Evolutionary conservation across 140 eudicot genomes (phyloP).

Genomic region (Cichorium intybus): DNA sequence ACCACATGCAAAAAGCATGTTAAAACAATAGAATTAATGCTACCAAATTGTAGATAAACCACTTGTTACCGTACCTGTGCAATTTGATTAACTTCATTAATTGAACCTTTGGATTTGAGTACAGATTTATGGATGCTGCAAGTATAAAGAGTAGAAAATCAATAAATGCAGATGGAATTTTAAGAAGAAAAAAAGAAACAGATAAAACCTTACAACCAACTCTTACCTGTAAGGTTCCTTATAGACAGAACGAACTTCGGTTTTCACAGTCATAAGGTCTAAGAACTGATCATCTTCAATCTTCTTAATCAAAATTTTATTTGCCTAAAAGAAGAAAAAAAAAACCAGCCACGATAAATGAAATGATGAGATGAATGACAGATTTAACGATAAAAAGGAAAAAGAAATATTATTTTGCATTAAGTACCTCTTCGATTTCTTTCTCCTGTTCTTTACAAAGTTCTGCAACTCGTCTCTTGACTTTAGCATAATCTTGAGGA

Average conservation of each 20-base stretch:
- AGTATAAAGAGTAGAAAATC: slow-evolving; percentile 9
- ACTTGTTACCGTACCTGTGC: slow-evolving; percentile 73
- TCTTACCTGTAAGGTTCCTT: slow-evolving; percentile 96
- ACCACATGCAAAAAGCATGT: slow-evolving; percentile 15
- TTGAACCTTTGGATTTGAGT: slow-evolving; percentile 70
- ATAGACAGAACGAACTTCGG: slow-evolving; percentile 81
- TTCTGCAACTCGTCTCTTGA: slow-evolving; percentile 80
- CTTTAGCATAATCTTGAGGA: slow-evolving; percentile 80
- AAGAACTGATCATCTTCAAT: slow-evolving; percentile 85
- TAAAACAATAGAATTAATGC: slow-evolving; percentile 7
- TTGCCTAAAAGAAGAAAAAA: slow-evolving; percentile 51
- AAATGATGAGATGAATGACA: not conserved
- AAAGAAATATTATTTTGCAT: not conserved
- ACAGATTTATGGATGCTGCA: slow-evolving; percentile 90
- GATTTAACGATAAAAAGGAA: not conserved
- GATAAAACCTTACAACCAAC: no score
- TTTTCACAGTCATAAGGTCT: slow-evolving; percentile 67
- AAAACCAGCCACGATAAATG: slow-evolving; percentile 4
- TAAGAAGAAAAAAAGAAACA: not conserved
- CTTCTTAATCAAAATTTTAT: slow-evolving; percentile 75
- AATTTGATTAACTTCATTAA: slow-evolving; percentile 85
- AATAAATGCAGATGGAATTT: slow-evolving; percentile 8
- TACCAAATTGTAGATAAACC: slow-evolving; percentile 11
- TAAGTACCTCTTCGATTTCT: slow-evolving; percentile 73
- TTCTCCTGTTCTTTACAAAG: slow-evolving; percentile 84